Percentiles rank a stretch among this genome's conserved stretches.
Conservation (phyloP, 441 rosid genomes). For the Brassica balearica region DNA sequence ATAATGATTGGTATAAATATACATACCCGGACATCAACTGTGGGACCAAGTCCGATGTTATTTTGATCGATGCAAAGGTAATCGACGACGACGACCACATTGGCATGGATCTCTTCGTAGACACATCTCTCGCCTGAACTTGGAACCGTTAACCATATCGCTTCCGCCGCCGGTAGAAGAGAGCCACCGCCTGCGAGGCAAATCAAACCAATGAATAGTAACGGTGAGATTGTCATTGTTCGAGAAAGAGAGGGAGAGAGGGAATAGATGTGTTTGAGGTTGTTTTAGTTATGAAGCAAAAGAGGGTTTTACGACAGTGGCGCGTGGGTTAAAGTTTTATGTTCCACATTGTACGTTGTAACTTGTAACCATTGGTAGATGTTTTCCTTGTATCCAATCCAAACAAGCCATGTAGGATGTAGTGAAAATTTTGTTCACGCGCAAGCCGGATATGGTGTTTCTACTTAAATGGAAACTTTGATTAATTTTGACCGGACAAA, state of each 20-base stretch:
- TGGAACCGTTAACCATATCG: conserved; percentile 44
- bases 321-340: conserved; percentile 15
- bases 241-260: conserved; percentile 1
- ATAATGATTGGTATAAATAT: background rate
- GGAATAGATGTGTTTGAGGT: conserved; percentile 6
- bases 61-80: conserved; percentile 65
- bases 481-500: conserved; percentile 27
- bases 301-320: conserved; percentile 15
- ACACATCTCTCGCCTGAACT: conserved; percentile 33
- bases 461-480: conserved; percentile 26
- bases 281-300: conserved; percentile 22
- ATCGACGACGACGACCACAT: conserved; percentile 75
- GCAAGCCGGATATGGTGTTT: background rate
- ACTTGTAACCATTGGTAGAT: conserved; percentile 3
- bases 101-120: conserved; percentile 77
- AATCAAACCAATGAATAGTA: conserved; percentile 28
- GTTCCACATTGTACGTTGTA: background rate
- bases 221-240: conserved; percentile 30
- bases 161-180: conserved; percentile 32
- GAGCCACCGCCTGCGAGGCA: conserved; percentile 20
- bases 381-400: conserved; percentile 19
- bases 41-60: conserved; percentile 47
- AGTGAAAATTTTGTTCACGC: conserved; percentile 1
- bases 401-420: conserved; percentile 2
- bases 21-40: conserved; percentile 69